phyloP scores from a whole-genome alignment of 2,329 filamentous ascomycete genomes.

The Epichloe typhina region DNA sequence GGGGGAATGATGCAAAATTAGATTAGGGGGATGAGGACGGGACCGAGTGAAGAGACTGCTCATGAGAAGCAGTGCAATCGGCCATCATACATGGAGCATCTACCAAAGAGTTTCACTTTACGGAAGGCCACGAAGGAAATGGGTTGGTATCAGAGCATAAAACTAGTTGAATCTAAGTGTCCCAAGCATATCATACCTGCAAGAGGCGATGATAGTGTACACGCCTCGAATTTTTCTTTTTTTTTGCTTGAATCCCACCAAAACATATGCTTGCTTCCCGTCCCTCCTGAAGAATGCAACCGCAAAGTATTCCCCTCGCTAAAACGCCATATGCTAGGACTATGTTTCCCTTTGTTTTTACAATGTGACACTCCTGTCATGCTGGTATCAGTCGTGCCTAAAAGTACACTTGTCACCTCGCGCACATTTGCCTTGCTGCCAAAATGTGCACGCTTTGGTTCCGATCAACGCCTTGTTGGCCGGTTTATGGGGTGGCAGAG shows the following conservation, averaged over 20 bases:
- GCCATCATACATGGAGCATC: no score
- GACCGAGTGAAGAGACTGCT: background rate
- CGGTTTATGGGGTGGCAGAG: slow-evolving; percentile 27
- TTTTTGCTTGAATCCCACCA: background rate
- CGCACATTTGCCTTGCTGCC: slow-evolving; percentile 55
- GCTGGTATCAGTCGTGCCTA: slow-evolving; percentile 40
- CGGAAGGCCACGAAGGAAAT: background rate
- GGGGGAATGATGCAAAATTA: slow-evolving; percentile 1
- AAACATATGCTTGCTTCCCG: background rate
- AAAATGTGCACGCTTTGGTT: slow-evolving; percentile 59
- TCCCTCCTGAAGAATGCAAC: background rate
- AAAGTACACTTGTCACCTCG: slow-evolving; percentile 65
- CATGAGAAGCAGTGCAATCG: no score
- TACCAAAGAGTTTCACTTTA: no score
- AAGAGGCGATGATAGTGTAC: background rate
- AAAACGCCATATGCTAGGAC: slow-evolving; percentile 4
- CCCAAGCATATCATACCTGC: background rate
- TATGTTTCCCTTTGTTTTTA: background rate
- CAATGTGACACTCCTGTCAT: background rate
- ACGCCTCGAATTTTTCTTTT: background rate
- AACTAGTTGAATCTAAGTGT: background rate
- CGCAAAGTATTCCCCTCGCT: background rate
- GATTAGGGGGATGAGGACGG: slow-evolving; percentile 10
- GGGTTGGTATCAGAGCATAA: background rate
- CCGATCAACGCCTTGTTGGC: slow-evolving; percentile 46